These are phyloP conservation scores for Corrigiola litoralis DNA, from an alignment of 179 eudicot genomes.

Conservation along the genomic window DNA sequence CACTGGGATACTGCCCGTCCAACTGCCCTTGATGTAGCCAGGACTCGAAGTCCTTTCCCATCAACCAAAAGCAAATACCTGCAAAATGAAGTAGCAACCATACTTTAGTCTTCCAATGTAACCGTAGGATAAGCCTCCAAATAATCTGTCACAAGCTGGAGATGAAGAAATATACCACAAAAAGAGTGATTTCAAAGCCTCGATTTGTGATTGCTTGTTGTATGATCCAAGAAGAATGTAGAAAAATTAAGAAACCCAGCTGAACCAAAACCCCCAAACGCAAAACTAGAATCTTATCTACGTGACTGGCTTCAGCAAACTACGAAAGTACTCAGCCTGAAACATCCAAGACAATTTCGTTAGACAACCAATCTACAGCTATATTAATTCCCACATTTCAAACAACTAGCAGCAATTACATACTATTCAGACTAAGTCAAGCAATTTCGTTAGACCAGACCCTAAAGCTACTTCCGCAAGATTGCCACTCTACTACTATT, in stretches of 20 bases:
- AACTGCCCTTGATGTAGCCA: constrained; percentile 38
- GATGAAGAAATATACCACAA: constrained; percentile 35
- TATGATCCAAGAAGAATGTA: constrained; percentile 38
- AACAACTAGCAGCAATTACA: not conserved
- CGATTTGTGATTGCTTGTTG: constrained; percentile 34
- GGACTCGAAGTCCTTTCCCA: constrained; percentile 64
- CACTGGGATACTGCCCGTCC: constrained; percentile 36
- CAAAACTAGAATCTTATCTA: constrained; percentile 41
- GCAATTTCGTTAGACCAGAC: not conserved
- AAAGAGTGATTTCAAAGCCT: constrained; percentile 22
- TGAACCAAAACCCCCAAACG: constrained; percentile 43
- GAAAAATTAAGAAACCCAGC: constrained; percentile 47
- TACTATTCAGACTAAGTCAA: not conserved
- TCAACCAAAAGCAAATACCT: constrained; percentile 50
- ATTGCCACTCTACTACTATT: no score
- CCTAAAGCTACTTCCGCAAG: no score
- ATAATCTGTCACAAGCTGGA: not conserved
- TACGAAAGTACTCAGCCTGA: constrained; percentile 99
- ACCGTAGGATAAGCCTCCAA: not conserved
- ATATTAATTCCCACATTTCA: not conserved
- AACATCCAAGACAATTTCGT: constrained; percentile 11
- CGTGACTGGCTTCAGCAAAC: constrained; percentile 95
- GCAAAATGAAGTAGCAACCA: constrained; percentile 5
- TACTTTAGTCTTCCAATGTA: not conserved
- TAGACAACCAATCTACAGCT: constrained; percentile 4